Conservation (phyloP, 2,329 filamentous ascomycete genomes). For the Madurella fahalii region DNA sequence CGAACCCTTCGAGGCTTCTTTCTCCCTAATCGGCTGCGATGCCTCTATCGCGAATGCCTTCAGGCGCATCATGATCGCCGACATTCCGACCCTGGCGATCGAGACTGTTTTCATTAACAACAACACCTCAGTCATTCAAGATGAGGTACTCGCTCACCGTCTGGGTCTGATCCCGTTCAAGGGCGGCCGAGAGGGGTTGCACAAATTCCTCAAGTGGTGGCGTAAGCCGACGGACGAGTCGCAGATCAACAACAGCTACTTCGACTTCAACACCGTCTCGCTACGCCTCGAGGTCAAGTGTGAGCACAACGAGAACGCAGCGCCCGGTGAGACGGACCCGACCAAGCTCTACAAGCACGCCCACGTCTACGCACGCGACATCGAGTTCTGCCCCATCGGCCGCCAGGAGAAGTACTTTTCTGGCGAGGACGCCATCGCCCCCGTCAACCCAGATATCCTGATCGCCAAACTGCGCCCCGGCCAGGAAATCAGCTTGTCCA, state of each 20-base stretch:
- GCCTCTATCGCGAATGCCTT: constrained; percentile 95
- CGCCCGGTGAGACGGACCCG: constrained; percentile 71
- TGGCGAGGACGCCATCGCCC: constrained; percentile 63
- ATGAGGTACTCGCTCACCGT: constrained; percentile 89
- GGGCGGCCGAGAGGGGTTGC: constrained; percentile 70
- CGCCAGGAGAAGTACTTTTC: constrained; percentile 66
- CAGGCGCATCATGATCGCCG: constrained; percentile 89
- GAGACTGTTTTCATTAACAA: constrained; percentile 91
- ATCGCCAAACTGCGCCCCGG: constrained; percentile 90
- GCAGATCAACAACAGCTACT: constrained; percentile 55
- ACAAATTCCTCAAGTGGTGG: constrained; percentile 76
- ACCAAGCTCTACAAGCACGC: constrained; percentile 81
- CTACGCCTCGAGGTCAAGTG: constrained; percentile 76
- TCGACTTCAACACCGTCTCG: constrained; percentile 83
- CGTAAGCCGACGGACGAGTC: constrained; percentile 63
- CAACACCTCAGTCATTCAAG: constrained; percentile 97
- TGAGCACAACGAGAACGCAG: constrained; percentile 70
- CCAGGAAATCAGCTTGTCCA: constrained; percentile 78
- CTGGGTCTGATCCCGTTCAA: constrained; percentile 87
- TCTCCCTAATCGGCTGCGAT: constrained; percentile 89
- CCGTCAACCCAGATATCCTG: constrained; percentile 87
- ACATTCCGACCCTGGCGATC: constrained; percentile 91
- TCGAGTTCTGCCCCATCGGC: constrained; percentile 72
- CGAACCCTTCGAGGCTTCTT: constrained; percentile 69
- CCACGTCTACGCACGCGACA: constrained; percentile 73